Evolutionary conservation across 805 yeast genomes (phyloP).

Genomic region (Saturnispora halmiae): DNA sequence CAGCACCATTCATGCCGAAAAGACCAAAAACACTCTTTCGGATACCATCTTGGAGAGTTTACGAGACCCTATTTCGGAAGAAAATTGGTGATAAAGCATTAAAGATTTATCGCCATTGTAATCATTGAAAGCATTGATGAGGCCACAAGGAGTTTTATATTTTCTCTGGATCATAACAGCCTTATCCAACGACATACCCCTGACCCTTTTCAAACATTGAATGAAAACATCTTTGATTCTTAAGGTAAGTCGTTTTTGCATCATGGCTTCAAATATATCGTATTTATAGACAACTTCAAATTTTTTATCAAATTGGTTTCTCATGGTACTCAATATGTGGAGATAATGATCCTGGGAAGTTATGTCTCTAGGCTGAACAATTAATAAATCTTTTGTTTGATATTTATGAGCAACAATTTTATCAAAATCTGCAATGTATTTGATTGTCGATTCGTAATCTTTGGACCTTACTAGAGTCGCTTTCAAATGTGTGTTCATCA

Average conservation of each 20-base stretch:
- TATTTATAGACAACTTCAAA: conserved; percentile 38
- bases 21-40: conserved; percentile 39
- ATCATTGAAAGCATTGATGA: conserved; percentile 41
- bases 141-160: conserved; percentile 58
- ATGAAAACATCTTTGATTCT: conserved; percentile 72
- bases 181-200: conserved; percentile 78
- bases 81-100: conserved; percentile 26
- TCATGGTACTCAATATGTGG: conserved; percentile 33
- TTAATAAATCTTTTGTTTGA: conserved; percentile 33
- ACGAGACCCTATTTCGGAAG: conserved; percentile 40
- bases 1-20: conserved; percentile 2
- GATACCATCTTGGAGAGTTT: conserved; percentile 45
- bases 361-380: conserved; percentile 42
- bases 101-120: conserved; percentile 26
- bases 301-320: conserved; percentile 19
- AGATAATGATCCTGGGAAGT: conserved; percentile 44
- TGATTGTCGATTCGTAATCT: conserved; percentile 66
- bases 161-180: conserved; percentile 67
- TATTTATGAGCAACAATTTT: conserved; percentile 34
- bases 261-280: conserved; percentile 51
- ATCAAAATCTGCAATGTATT: conserved; percentile 45
- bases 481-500: conserved; percentile 53
- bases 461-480: conserved; percentile 63
- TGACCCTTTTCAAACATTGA: conserved; percentile 65
- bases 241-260: conserved; percentile 60